Evolutionary conservation across 1,284 basidiomycete genomes (phyloP), one percentile per base, ranked within the genome.

Genomic region (Puccinia novopanici): DNA sequence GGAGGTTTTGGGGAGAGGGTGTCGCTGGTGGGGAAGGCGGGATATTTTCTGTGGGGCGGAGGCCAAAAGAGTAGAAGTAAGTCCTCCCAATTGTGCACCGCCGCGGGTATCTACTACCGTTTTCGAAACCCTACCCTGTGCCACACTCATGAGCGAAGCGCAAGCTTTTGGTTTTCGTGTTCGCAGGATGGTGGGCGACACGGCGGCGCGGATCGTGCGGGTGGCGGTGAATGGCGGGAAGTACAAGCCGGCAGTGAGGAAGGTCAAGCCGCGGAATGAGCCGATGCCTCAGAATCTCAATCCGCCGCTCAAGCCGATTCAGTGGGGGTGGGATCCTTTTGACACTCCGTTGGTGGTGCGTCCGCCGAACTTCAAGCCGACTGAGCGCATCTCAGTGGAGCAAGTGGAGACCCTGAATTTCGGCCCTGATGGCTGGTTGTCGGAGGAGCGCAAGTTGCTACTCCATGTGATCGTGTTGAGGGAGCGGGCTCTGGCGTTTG

Each of bases 221-320:
- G 34, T 37, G 4, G 22, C 19, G 12, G 42, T 9, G 10, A 67
- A 67, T 19, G 63, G n/a, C 19, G 37, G 15, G 37, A 30, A 63
- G 27, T 57, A 34, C 34, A 34, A 34, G 40, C 34, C 22, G 42
- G 55, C 48, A 45, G 74, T 57, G 5, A 65, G 27, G 59, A 75
- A 75, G 74, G 59, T 75, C 10, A 12, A 42, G 40, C 74, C 59
- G 2, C 6, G n/a, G n/a, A 75, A 75, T 30, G 42, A 22, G 42
- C 13, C 59, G 0, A 75, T 75, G 74, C 74, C 74, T 5, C 57
- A 75, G 40, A 17, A 75, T 8, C 19, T 75, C 13, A 75, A 61
- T 34, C 59, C 74, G n/a, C 74, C 59, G 15, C 50, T 75, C n/a
- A 12, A 45, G 30, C 19, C 15, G 2, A 57, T 61, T 40, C 19